Evolutionary conservation across 345 rosid genomes (phyloP), one percentile per base, ranked within the genome.

Genomic region (Cardamine resedifolia): DNA sequence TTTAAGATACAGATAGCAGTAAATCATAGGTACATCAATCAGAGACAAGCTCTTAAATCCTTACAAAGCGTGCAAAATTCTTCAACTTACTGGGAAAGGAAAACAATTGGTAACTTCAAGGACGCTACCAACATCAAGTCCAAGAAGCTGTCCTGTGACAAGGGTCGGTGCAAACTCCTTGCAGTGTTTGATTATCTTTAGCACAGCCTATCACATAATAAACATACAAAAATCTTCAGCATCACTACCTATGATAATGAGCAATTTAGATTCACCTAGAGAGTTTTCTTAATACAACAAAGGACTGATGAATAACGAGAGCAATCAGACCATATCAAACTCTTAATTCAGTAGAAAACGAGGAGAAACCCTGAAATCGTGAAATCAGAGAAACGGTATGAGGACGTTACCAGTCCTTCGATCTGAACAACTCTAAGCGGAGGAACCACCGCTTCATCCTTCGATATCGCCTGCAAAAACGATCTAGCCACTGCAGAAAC

Each of bases 41-140:
- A 31, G 10, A 2, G 15, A 56, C 34, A 4, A 31, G 11, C 12
- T n/a, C 24, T 23, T 10, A 2, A 51, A 43, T 45, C 2, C 26
- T 20, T 15, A 52, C 3, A 66, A 18, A 2, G 28, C 3, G 23
- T 20, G 56, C 0, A 31, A 55, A 21, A 16, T 8, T 15, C 4
- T 16, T 23, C 64, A 63, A 79, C 81, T 64, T 70, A 95, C 98
- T 60, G 99, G 99, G 81, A 95, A 96, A 43, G 99, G 99, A 79
- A 96, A 96, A 71, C 99, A 96, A 73, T 96, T 96, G 39, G 99
- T 96, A 59, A 96, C 96, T 85, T 96, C 98, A 68, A 96, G 99
- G 51, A 88, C 96, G 45, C 97, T 92, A 10, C 99, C 99, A 71
- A 96, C 98, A 84, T 92, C 99, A 76, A 96, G 83, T 3, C 98